Base-by-base conservation (phyloP, 2,329 filamentous ascomycete genomes). In the Alternaria sp. region DNA sequence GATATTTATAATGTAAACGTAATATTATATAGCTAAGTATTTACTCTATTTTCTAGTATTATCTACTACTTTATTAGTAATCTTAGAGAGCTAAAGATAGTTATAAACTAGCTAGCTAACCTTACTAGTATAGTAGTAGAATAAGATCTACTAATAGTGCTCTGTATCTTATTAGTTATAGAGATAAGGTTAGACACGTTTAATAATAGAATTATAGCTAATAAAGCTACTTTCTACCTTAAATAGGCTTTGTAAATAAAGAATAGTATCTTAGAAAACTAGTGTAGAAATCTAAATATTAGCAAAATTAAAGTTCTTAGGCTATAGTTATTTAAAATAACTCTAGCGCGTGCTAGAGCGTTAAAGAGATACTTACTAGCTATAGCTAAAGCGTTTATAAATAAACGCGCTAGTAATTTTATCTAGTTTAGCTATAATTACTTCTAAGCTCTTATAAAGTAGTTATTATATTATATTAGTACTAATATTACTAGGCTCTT, bases 91-190 rank as follows among this genome's bases (percentile, higher is more conserved):
- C 44, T n/a, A 20, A 50, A 6, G 18, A 51, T 37, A 18, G 26
- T 45, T 25, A 49, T 49, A n/a, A 41, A 60, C 6, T 60, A 21
- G 57, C 41, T 60, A 23, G 57, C 57, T 46, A 14, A 54, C 5
- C 20, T 33, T 9, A 15, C 20, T 12, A 37, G 18, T 9, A 41
- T 26, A 20, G 26, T 37, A 9, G 14, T 26, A 9, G 57, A 25
- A 37, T 12, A 4, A 6, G 41, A 54, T 25, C 28, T 54, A 26
- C 57, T 5, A 11, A 53, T 25, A 23, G 18, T 54, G 20, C 72
- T 70, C n/a, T 44, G 57, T 37, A 64, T 72, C 11, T 58, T 76
- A 4, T 57, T 76, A 26, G 66, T 75, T 10, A 47, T 75, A 3
- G 67, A 75, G n/a, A 75, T 67, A 20, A 59, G 44, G 6, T 63